Base-by-base conservation (phyloP, 352 stramenopile species). In the Achlya hypogyna region DNA sequence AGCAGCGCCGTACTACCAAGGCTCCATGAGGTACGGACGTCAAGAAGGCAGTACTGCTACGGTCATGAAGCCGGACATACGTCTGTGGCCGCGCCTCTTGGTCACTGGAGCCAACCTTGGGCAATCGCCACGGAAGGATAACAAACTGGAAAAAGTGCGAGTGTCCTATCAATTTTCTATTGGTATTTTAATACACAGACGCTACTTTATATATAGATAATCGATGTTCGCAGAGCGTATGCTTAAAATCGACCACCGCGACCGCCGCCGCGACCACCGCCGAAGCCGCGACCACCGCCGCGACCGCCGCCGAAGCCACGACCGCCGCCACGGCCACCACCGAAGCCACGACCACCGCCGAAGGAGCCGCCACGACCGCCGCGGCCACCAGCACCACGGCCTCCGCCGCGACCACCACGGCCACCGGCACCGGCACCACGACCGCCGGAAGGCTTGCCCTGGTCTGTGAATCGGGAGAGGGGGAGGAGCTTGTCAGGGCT, bases 401-500 rank as follows among this genome's bases (percentile, higher is more conserved):
- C 69, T 35, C 67, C 31, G 32, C 71, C 69, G 31, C 78, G 74
- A 43, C 68, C 51, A 25, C 72, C 69, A 43, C 81, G 69, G 51
- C 73, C 62, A 51, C 72, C 25, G 32, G 71, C 75, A 60, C 75
- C 66, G 16, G 63, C 62, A 58, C 75, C 72, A 51, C 78, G 74
- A 45, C 75, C 72, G 43, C 38, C 51, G 28, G 49, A 64, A 72
- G 82, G 89, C 69, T 83, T 87, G 34, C 76, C 79, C 71, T 96
- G 90, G 77, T 97, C 92, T 45, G 95, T 99, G 78, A 99, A 99
- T 58, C 96, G 81, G 51, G 82, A 86, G 53, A 99, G 75, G 16
- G 96, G 96, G 47, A 99, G 81, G 43, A 99, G 79, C 73, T 99
- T 99, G 72, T 99, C 93, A 1, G 95, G 90, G 68, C 90, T 97